Conservation (phyloP, 768 basidiomycete species). For the Rhizopogon vinicolor region DNA sequence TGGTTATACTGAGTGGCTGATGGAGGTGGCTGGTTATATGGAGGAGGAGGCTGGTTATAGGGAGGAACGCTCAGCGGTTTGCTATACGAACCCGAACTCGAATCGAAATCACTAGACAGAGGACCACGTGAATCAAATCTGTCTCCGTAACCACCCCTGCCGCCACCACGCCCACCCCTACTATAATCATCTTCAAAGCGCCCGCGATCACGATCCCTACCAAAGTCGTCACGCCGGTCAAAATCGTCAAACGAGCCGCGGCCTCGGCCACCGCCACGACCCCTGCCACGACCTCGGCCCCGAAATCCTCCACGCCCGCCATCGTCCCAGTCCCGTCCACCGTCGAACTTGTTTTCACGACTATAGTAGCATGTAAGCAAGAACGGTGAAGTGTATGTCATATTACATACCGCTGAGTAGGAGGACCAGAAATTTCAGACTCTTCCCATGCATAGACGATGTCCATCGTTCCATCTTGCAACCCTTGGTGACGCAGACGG, state of each 20-base stretch:
- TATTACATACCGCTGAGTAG: slow-evolving; percentile 34
- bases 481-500: slow-evolving; percentile 67
- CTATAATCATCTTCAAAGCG: slow-evolving; percentile 33
- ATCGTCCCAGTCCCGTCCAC: slow-evolving; percentile 45
- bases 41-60: slow-evolving; percentile 23
- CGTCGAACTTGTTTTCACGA: slow-evolving; percentile 31
- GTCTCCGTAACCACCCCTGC: slow-evolving; percentile 38
- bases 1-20: slow-evolving; percentile 22
- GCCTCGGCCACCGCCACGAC: slow-evolving; percentile 35
- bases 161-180: slow-evolving; percentile 30
- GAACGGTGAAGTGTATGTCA: background rate
- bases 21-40: slow-evolving; percentile 21
- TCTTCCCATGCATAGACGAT: slow-evolving; percentile 85
- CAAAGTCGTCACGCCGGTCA: slow-evolving; percentile 40
- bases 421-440: slow-evolving; percentile 46
- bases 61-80: slow-evolving; percentile 20
- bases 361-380: slow-evolving; percentile 11
- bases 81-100: slow-evolving; percentile 16
- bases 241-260: slow-evolving; percentile 29
- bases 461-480: slow-evolving; percentile 87
- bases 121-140: slow-evolving; percentile 40
- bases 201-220: slow-evolving; percentile 30
- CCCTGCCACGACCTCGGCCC: slow-evolving; percentile 37
- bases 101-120: slow-evolving; percentile 15
- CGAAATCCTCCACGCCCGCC: slow-evolving; percentile 29